Evolutionary conservation across 2,329 filamentous ascomycete genomes (phyloP), one percentile per base, ranked within the genome.

Genomic region (Penicillium aurantiogriseum): DNA sequence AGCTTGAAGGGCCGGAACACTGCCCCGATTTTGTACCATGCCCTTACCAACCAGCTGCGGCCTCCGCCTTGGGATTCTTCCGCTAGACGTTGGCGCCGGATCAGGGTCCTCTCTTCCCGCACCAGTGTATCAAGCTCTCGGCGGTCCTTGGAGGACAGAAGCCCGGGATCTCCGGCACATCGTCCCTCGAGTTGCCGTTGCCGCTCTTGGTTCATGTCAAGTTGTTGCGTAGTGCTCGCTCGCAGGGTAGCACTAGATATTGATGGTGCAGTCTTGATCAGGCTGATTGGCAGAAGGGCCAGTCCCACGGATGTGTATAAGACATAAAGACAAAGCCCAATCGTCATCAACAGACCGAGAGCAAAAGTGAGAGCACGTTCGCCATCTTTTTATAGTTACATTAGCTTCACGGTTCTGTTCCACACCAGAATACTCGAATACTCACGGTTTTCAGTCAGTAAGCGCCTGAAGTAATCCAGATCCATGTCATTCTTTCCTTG

Each of bases 361-460:
- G 87, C 87, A 76, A 99, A 99, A 0, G 91, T 93, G 51, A 99
- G 80, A 0, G 93, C 92, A 71, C 94, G 91, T 76, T 97, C 93
- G 59, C 92, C 92, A 73, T 92, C 85, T 87, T 63, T 6, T 45
- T 27, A n/a, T 11, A 35, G 6, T 46, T 29, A 47, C 53, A 17
- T 49, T 15, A 58, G 55, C 39, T 31, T 43, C 13, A 47, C 21
- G 44, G 8, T 29, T n/a, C 11, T 19, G 43, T 17, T 49, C 46
- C 44, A 42, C 29, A 3, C 19, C 40, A 42, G 23, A 3, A 33
- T 33, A 21, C 35, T 35, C 40, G 40, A 42, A 36, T 19, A 76
- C 83, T 73, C 74, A 86, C 85, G 90, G 71, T 96, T 96, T 72
- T 92, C 88, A 1, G 88, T 81, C 46, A 97, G 79, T 11, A 97